Conservation (phyloP, 192 early-diverging fungal genomes). For the Coemansia sp. region DNA sequence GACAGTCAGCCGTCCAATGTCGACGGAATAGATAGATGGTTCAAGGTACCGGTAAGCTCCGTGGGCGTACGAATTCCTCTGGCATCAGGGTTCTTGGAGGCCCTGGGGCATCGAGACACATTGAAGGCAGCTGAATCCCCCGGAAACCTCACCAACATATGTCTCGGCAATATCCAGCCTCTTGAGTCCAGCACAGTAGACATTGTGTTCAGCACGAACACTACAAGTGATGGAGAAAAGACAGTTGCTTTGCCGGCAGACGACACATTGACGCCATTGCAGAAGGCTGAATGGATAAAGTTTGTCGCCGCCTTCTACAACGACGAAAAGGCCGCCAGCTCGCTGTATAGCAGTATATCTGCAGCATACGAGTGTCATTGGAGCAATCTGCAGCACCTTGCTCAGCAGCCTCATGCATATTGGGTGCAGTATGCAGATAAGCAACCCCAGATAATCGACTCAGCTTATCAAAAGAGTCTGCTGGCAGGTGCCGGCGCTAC, state of each 20-base stretch:
- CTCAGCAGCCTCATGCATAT: slow-evolving; percentile 52
- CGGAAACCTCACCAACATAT: slow-evolving; percentile 37
- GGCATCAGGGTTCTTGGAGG: slow-evolving; percentile 49
- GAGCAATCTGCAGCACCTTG: slow-evolving; percentile 37
- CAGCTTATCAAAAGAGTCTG: slow-evolving; percentile 56
- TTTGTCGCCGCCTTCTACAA: slow-evolving; percentile 40
- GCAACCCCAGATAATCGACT: slow-evolving; percentile 54
- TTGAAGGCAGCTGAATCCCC: slow-evolving; percentile 22
- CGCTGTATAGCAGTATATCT: slow-evolving; percentile 31
- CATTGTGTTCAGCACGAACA: slow-evolving; percentile 33
- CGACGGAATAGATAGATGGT: slow-evolving; percentile 42
- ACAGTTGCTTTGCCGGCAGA: slow-evolving; percentile 35
- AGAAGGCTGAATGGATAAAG: slow-evolving; percentile 50
- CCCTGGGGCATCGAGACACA: slow-evolving; percentile 19
- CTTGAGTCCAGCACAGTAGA: slow-evolving; percentile 11
- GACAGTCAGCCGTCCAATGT: slow-evolving; percentile 33
- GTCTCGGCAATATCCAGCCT: slow-evolving; percentile 26
- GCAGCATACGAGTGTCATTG: slow-evolving; percentile 47
- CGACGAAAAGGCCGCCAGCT: slow-evolving; percentile 26
- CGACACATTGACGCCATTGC: slow-evolving; percentile 32
- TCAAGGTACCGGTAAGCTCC: slow-evolving; percentile 41
- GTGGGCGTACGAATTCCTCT: slow-evolving; percentile 35
- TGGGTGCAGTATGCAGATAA: slow-evolving; percentile 58
- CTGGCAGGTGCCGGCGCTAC: slow-evolving; percentile 65
- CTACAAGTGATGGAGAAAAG: slow-evolving; percentile 25